A percentile compares a stretch with the other conserved stretches of the same genome.
These are phyloP conservation scores for Astraeus odoratus DNA, from an alignment of 768 basidiomycete species.

Conservation along the genomic window DNA sequence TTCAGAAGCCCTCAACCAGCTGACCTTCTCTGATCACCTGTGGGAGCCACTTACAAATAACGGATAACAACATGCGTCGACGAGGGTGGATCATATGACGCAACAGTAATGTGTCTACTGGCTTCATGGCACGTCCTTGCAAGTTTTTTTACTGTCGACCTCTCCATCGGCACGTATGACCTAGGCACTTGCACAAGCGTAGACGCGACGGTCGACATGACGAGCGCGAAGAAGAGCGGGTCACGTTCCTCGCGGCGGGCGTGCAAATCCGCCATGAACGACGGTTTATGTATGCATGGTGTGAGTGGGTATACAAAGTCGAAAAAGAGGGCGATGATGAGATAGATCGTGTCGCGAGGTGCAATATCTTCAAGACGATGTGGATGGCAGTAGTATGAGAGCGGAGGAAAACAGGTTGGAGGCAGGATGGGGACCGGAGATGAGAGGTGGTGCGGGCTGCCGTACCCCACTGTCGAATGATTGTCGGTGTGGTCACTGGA, in stretches of 20 bases:
- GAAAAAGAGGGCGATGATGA: constrained; percentile 85
- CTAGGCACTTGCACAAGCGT: constrained; percentile 86
- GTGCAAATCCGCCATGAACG: constrained; percentile 86
- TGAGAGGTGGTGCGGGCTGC: background rate
- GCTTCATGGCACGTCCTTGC: constrained; percentile 79
- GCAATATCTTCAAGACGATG: constrained; percentile 78
- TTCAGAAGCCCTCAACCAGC: constrained; percentile 21
- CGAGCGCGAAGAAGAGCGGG: constrained; percentile 84
- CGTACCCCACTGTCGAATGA: background rate
- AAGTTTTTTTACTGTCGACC: constrained; percentile 75
- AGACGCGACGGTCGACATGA: constrained; percentile 83
- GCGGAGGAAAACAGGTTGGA: constrained; percentile 44
- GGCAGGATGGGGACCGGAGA: constrained; percentile 21
- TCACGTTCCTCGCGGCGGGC: constrained; percentile 76
- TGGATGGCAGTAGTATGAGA: constrained; percentile 67
- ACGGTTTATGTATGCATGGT: constrained; percentile 86
- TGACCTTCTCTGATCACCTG: background rate
- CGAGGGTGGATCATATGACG: constrained; percentile 76
- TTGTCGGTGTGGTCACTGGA: background rate
- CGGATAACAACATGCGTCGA: constrained; percentile 83
- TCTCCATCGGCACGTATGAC: constrained; percentile 83
- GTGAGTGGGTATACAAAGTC: constrained; percentile 91
- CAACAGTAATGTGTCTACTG: constrained; percentile 72
- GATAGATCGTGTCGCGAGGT: constrained; percentile 70
- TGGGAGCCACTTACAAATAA: constrained; percentile 61